Evolutionary conservation across 1,139 yeast genomes (phyloP).

Genomic region (Candida tropicalis): DNA sequence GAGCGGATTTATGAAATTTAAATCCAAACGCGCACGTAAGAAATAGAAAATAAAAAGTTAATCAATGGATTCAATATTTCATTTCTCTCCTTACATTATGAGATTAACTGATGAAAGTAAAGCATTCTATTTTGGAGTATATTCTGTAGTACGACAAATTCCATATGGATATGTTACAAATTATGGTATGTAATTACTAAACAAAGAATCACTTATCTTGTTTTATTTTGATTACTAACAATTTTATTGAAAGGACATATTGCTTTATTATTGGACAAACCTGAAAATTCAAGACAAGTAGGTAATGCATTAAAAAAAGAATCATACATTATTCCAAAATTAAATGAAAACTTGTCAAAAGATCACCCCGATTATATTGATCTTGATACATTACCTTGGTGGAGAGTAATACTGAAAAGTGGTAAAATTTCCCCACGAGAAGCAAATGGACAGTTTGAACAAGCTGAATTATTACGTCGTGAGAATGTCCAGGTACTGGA

Average conservation of each 20-base stretch:
- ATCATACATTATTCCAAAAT: constrained; percentile 23
- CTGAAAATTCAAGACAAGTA: constrained; percentile 72
- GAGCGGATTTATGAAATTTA: too few relatives aligned
- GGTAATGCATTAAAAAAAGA: constrained; percentile 65
- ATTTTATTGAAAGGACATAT: constrained; percentile 52
- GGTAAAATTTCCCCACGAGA: constrained; percentile 65
- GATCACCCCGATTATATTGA: constrained; percentile 24
- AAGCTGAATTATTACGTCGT: constrained; percentile 43
- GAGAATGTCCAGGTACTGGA: constrained; percentile 54
- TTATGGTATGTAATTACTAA: constrained; percentile 48
- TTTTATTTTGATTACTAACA: neutral
- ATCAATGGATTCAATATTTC: too few relatives aligned
- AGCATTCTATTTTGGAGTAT: constrained; percentile 65
- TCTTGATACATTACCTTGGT: constrained; percentile 65
- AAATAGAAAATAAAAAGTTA: neutral
- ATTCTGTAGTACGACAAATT: constrained; percentile 51
- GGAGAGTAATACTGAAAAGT: constrained; percentile 68
- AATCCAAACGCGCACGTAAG: neutral
- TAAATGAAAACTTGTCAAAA: constrained; percentile 24
- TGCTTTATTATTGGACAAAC: constrained; percentile 62
- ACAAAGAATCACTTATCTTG: too few relatives aligned
- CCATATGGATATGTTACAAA: constrained; percentile 72
- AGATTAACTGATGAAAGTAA: constrained; percentile 48
- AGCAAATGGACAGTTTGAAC: constrained; percentile 45
- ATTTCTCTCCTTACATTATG: too few relatives aligned